Evolutionary conservation across 2,329 filamentous ascomycete species (phyloP).

Genomic region (Magnaporthiopsis incrustans): DNA sequence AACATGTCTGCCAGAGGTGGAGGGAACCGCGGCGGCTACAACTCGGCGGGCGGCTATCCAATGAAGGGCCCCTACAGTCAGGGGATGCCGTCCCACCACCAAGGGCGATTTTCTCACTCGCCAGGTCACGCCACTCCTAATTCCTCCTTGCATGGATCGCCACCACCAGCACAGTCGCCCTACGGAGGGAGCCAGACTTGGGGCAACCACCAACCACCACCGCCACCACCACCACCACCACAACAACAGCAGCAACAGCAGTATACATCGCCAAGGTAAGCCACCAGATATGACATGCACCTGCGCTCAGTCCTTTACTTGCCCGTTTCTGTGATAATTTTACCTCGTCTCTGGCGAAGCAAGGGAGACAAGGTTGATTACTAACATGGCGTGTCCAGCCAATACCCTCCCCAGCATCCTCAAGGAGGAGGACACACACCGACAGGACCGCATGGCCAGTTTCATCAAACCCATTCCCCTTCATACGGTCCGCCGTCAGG

Average conservation of each 20-base stretch:
- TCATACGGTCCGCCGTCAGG: constrained; percentile 50
- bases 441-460: constrained; percentile 45
- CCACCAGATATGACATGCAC: constrained; percentile 5
- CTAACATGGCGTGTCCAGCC: constrained; percentile 30
- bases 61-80: constrained; percentile 26
- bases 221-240: neutral
- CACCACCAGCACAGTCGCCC: constrained; percentile 31
- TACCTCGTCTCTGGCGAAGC: neutral
- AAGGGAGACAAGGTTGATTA: neutral
- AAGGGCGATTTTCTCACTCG: constrained; percentile 31
- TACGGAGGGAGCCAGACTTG: constrained; percentile 31
- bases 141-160: constrained; percentile 37
- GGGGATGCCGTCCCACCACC: constrained; percentile 14
- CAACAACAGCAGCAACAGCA: constrained; percentile 19
- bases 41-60: constrained; percentile 22
- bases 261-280: constrained; percentile 34
- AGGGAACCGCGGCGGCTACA: constrained; percentile 32
- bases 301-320: neutral
- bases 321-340: no score
- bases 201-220: constrained; percentile 20
- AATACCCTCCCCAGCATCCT: constrained; percentile 54
- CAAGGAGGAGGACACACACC: constrained; percentile 43
- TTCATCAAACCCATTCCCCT: constrained; percentile 41
- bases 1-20: constrained; percentile 38
- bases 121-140: constrained; percentile 31